Conservation (phyloP, 2,329 filamentous ascomycete genomes). For the Fusarium oligoseptatum region DNA sequence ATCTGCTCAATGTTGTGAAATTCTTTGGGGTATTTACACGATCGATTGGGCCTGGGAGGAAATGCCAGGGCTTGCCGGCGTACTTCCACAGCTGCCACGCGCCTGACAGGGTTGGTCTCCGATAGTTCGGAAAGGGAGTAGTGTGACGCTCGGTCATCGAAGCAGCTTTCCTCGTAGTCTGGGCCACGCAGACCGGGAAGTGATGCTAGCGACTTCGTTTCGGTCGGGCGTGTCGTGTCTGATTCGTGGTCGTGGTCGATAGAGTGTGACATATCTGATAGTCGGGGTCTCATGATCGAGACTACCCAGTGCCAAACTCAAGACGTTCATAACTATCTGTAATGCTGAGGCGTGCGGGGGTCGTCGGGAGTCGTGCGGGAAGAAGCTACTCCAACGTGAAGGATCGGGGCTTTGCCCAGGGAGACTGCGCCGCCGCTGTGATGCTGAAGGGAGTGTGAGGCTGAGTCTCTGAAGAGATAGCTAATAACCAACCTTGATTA, state of each 20-base stretch:
- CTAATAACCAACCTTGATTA: background rate
- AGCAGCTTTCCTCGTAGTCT: background rate
- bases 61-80: background rate
- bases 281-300: background rate
- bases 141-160: background rate
- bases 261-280: background rate
- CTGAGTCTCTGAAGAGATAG: background rate
- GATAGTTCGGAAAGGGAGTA: background rate
- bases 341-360: background rate
- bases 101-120: background rate
- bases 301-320: background rate
- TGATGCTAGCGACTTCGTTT: background rate
- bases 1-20: fast-evolving
- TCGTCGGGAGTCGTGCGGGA: background rate
- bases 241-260: background rate
- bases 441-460: background rate
- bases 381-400: background rate
- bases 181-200: background rate
- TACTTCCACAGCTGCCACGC: background rate
- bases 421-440: background rate
- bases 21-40: background rate
- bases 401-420: background rate
- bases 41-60: background rate
- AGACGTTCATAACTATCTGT: background rate
- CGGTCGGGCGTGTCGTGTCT: background rate